Conservation (phyloP, 176 grass and related monocot species). For the Ananas comosus region DNA sequence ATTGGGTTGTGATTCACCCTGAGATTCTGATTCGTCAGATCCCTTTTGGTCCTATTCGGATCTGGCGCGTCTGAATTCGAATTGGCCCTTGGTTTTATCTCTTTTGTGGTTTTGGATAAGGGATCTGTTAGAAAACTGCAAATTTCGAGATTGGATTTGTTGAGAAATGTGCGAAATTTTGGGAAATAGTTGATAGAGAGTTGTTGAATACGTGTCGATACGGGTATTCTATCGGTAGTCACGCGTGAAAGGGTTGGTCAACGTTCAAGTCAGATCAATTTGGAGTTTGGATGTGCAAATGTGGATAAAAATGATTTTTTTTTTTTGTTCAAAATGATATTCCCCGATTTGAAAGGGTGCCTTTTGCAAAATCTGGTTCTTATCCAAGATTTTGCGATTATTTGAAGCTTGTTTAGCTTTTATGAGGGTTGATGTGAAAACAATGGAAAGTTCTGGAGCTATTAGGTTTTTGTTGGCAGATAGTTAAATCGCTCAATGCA, state of each 20-base stretch:
- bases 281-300: no score
- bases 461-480: background rate
- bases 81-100: background rate
- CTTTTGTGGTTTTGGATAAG: background rate
- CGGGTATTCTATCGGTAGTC: no score
- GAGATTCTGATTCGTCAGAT: background rate
- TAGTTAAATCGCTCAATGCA: background rate
- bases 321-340: background rate
- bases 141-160: no score
- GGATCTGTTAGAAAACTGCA: background rate
- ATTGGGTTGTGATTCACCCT: background rate
- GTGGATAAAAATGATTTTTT: background rate
- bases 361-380: background rate
- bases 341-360: background rate
- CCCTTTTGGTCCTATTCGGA: background rate
- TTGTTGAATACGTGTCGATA: no score
- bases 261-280: no score
- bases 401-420: background rate
- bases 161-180: no score
- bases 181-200: no score
- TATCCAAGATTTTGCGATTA: background rate
- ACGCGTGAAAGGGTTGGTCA: no score
- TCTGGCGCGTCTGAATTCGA: background rate
- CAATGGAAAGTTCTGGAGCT: background rate
- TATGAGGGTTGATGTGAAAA: background rate